Evolutionary conservation across 768 basidiomycete genomes (phyloP).

Genomic region (Galerina sulciceps): DNA sequence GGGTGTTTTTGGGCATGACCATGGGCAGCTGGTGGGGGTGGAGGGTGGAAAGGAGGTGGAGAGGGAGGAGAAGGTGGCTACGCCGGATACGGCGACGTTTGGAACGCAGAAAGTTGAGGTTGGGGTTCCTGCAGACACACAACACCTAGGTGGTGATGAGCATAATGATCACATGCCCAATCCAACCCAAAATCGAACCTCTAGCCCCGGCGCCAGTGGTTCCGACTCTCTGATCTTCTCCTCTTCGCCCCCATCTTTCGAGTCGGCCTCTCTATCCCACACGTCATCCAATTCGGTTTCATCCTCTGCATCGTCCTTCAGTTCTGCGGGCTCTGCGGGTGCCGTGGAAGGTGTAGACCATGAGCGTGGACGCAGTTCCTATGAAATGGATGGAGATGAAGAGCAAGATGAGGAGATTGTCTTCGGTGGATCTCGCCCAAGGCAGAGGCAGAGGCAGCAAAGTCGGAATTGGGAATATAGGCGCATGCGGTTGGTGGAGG

Average conservation of each 20-base stretch:
- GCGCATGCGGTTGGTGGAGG: neutral
- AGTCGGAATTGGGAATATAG: slow-evolving; percentile 1
- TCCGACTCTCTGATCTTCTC: slow-evolving; percentile 14
- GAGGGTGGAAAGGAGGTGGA: neutral
- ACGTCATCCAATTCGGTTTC: slow-evolving; percentile 39
- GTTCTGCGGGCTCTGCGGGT: slow-evolving; percentile 15
- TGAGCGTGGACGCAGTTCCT: neutral
- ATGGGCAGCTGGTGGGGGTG: too few species aligned
- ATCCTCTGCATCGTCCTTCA: slow-evolving; percentile 46
- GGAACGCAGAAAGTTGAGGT: neutral
- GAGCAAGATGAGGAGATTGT: neutral
- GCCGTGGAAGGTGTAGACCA: neutral
- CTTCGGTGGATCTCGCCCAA: neutral
- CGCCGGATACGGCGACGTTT: neutral
- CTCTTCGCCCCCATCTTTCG: slow-evolving; percentile 24
- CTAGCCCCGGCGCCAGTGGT: neutral
- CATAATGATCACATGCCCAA: neutral
- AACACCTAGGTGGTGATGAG: too few species aligned
- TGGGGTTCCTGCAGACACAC: neutral
- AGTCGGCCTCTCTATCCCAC: slow-evolving; percentile 30
- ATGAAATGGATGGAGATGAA: slow-evolving; percentile 2
- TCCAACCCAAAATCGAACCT: neutral
- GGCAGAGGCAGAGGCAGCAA: neutral
- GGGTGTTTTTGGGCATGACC: neutral
- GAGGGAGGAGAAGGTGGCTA: neutral